Conservation (phyloP, 139 green algal species). For the Pseudopediastrum boryanum region DNA sequence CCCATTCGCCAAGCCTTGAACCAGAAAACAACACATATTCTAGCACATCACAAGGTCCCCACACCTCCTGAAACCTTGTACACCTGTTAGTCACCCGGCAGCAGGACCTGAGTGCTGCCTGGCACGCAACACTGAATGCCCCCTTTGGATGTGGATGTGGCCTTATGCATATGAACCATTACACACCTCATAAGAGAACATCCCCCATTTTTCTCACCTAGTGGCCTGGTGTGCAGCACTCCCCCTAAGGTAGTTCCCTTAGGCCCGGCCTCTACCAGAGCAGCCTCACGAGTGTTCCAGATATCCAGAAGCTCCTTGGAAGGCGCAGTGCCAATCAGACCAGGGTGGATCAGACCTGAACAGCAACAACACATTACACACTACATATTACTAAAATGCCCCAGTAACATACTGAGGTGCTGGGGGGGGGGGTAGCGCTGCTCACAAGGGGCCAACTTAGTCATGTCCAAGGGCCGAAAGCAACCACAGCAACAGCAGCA, state of each 20-base stretch:
- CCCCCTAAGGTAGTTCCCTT: conserved; percentile 50
- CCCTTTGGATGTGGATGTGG: no score
- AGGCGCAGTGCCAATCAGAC: conserved; percentile 75
- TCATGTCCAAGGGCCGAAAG: no score
- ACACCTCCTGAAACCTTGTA: background rate
- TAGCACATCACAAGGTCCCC: background rate
- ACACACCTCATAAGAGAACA: background rate
- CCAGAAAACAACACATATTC: background rate
- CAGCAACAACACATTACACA: no score
- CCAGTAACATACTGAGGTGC: no score
- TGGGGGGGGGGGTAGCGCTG: no score
- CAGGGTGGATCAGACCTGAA: conserved; percentile 17
- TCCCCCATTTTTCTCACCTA: conserved; percentile 44
- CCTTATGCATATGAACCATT: background rate
- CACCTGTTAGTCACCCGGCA: background rate
- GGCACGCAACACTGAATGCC: background rate
- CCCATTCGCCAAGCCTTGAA: no score
- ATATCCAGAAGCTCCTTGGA: conserved; percentile 76
- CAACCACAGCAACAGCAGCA: no score
- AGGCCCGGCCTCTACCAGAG: conserved; percentile 57
- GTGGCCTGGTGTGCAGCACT: conserved; percentile 68
- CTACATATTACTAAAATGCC: no score
- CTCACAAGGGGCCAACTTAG: no score
- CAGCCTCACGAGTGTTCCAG: conserved; percentile 72
- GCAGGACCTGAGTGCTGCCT: background rate